phyloP scores from a whole-genome alignment of 441 rosid genomes.

The Gossypium gossypioides region DNA sequence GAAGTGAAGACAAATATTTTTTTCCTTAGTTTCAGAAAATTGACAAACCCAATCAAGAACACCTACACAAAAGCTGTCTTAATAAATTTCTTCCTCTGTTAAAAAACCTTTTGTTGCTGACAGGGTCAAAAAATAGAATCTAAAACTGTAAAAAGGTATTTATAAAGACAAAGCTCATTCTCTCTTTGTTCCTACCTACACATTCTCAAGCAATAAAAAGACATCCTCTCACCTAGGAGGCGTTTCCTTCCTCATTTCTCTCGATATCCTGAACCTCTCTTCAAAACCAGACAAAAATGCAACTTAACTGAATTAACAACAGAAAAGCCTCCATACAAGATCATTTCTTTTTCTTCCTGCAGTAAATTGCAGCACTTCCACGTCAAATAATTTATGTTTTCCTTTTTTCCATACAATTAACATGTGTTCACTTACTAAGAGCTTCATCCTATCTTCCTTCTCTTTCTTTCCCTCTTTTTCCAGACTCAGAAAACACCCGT shows the following conservation, averaged over 20 bases:
- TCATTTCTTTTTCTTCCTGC: not conserved
- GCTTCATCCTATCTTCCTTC: not conserved
- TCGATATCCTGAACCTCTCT: not conserved
- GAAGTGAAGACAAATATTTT: slow-evolving; percentile 4
- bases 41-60: not conserved
- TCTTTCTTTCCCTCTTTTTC: not conserved
- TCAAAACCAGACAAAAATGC: not conserved
- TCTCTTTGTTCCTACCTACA: not conserved
- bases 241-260: not conserved
- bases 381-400: not conserved
- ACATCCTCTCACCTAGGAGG: not conserved
- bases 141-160: too few relatives aligned
- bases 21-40: not conserved
- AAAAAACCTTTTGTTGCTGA: not conserved
- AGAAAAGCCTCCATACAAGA: not conserved
- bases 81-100: not conserved
- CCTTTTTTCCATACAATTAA: not conserved
- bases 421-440: not conserved
- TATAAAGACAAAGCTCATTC: not conserved
- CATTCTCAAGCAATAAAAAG: not conserved
- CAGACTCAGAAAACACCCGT: not conserved
- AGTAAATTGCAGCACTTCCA: not conserved
- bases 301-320: not conserved
- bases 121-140: not conserved
- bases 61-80: not conserved